Percentiles rank a stretch among this genome's conserved stretches.
Conservation (phyloP, 257 asterid genomes). For the Solanum sejunctum region DNA sequence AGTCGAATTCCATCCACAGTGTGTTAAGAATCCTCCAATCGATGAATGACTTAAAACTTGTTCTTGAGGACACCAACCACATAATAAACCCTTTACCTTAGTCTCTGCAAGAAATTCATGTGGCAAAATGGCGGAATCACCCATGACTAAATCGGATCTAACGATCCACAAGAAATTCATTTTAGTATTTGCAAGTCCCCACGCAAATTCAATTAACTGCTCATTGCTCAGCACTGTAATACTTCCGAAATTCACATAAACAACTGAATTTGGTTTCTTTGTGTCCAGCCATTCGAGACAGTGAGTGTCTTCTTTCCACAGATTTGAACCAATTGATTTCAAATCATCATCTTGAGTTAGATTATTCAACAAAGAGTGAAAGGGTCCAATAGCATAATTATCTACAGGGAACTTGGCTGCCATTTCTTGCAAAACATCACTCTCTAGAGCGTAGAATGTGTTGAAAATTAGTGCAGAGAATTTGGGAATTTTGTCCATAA, state of each 20-base stretch:
- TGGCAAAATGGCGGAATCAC: slow-evolving; percentile 7
- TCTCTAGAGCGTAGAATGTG: slow-evolving; percentile 10
- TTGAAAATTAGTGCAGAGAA: slow-evolving; percentile 14
- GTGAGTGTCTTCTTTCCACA: slow-evolving; percentile 26
- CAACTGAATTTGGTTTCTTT: slow-evolving; percentile 12
- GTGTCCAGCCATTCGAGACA: slow-evolving; percentile 20
- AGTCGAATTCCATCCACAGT: too few relatives aligned
- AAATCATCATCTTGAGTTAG: neutral
- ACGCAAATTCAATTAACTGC: slow-evolving; percentile 18
- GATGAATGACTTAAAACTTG: slow-evolving; percentile 11
- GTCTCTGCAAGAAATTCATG: slow-evolving; percentile 11
- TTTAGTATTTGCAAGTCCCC: slow-evolving; percentile 21
- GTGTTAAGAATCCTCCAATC: slow-evolving; percentile 7
- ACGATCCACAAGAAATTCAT: slow-evolving; percentile 20
- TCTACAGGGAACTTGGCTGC: neutral
- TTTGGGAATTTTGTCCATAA: neutral
- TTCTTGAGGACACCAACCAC: slow-evolving; percentile 20
- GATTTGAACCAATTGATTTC: slow-evolving; percentile 6
- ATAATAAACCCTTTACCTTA: slow-evolving; percentile 4
- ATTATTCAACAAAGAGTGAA: slow-evolving; percentile 6
- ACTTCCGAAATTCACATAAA: slow-evolving; percentile 25
- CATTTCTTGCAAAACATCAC: slow-evolving; percentile 1
- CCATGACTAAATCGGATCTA: slow-evolving; percentile 13
- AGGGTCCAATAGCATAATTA: slow-evolving; percentile 14
- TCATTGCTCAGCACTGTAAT: neutral